These are phyloP conservation scores for Naganishia albida DNA, from an alignment of 1,284 basidiomycete genomes.

Conservation along the genomic window DNA sequence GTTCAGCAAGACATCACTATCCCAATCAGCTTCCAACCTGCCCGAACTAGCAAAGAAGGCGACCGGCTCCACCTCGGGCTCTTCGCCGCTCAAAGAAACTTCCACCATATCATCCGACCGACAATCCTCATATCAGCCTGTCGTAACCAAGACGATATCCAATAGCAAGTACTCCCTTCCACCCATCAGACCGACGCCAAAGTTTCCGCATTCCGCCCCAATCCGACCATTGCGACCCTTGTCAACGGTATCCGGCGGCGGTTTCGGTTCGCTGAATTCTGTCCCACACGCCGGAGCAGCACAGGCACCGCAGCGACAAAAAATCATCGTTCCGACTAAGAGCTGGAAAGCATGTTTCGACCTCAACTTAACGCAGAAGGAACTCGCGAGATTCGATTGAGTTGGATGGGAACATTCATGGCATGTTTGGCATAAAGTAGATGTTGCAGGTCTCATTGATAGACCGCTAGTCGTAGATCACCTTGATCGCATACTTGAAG, in stretches of 20 bases:
- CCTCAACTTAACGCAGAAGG: conserved; percentile 31
- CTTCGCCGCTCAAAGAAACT: not conserved
- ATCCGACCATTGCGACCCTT: conserved; percentile 27
- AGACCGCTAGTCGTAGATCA: not conserved
- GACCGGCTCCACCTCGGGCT: not conserved
- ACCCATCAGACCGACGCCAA: conserved; percentile 27
- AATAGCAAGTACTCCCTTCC: conserved; percentile 22
- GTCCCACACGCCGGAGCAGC: conserved; percentile 28
- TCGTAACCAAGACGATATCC: not conserved
- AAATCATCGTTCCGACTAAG: conserved; percentile 30
- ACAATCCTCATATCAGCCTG: too few species aligned
- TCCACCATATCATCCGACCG: too few species aligned
- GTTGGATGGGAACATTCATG: not conserved
- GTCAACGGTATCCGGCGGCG: conserved; percentile 1
- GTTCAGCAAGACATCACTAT: conserved; percentile 79
- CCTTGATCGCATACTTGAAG: not conserved
- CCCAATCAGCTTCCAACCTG: conserved; percentile 51
- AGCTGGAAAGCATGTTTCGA: conserved; percentile 30
- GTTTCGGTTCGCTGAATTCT: conserved; percentile 13
- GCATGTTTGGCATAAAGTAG: too few species aligned
- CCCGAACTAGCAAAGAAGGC: conserved; percentile 55
- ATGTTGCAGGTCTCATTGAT: too few species aligned
- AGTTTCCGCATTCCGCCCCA: conserved; percentile 28
- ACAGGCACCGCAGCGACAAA: conserved; percentile 25
- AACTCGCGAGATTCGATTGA: conserved; percentile 30